These are phyloP conservation scores for Immersiporthe knoxdaviesiana DNA, from an alignment of 2,329 filamentous ascomycete species.

Conservation along the genomic window DNA sequence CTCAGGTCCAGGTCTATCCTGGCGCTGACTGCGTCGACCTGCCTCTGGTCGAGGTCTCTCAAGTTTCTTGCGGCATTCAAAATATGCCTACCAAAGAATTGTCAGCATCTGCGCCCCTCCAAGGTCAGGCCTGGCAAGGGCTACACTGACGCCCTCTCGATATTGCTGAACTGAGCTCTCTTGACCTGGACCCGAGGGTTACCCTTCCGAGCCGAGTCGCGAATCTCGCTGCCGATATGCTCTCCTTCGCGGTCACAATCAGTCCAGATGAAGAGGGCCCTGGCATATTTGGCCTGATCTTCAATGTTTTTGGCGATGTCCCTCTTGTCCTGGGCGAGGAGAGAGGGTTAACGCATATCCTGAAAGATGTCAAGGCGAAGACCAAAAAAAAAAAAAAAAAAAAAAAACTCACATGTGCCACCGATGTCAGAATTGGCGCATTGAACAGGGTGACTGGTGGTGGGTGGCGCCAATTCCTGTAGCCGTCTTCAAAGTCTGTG, in stretches of 20 bases:
- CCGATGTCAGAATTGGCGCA: constrained; percentile 70
- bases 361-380: neutral
- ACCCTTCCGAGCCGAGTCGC: constrained; percentile 73
- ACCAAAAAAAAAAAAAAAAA: no score
- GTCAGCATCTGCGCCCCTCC: constrained; percentile 8
- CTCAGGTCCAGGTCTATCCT: constrained; percentile 91
- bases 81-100: constrained; percentile 63
- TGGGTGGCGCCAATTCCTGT: constrained; percentile 80
- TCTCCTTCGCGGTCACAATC: constrained; percentile 98
- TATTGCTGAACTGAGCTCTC: constrained; percentile 91
- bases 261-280: constrained; percentile 91
- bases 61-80: constrained; percentile 79
- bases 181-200: constrained; percentile 79
- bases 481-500: constrained; percentile 75
- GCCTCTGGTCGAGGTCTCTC: constrained; percentile 77
- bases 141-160: constrained; percentile 77
- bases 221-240: constrained; percentile 91
- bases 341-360: constrained; percentile 28
- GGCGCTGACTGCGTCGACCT: constrained; percentile 84
- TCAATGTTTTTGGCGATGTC: constrained; percentile 84
- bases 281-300: constrained; percentile 72
- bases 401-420: constrained; percentile 67
- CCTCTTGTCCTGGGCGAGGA: constrained; percentile 67
- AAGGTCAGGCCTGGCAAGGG: neutral
- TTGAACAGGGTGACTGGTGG: constrained; percentile 80